These are phyloP conservation scores for Acorus gramineus DNA, from an alignment of 106 monocot genomes.

Conservation along the genomic window DNA sequence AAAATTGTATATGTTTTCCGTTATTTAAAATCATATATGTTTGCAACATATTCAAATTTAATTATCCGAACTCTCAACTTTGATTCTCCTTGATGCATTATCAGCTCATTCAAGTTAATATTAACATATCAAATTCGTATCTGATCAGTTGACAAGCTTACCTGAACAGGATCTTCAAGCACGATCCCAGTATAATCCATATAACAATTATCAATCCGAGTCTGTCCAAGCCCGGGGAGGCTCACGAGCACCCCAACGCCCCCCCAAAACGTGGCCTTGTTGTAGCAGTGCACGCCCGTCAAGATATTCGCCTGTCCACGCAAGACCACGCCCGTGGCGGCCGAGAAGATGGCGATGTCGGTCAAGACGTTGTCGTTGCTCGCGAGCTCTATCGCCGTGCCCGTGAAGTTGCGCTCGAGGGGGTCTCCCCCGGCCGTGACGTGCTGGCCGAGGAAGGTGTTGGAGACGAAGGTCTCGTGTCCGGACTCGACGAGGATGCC, in stretches of 20 bases:
- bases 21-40: no score
- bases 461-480: constrained; percentile 16
- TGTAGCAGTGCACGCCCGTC: constrained; percentile 16
- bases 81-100: no score
- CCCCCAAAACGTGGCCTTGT: constrained; percentile 10
- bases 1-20: no score
- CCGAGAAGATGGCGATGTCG: constrained; percentile 20
- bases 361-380: constrained; percentile 20
- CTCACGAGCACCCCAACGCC: constrained; percentile 11
- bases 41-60: no score
- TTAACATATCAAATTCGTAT: no score
- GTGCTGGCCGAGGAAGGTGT: constrained; percentile 18
- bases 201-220: constrained; percentile 13
- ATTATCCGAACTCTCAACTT: no score
- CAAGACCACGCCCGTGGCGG: constrained; percentile 4
- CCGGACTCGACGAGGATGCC: constrained; percentile 7
- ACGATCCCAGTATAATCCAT: constrained; percentile 18
- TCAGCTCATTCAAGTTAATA: no score
- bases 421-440: constrained; percentile 13
- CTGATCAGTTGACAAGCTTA: no score
- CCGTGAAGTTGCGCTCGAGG: constrained; percentile 10
- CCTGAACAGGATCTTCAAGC: constrained; percentile 6
- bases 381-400: constrained; percentile 8
- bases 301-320: constrained; percentile 10
- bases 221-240: constrained; percentile 10